Evolutionary conservation across 2,329 filamentous ascomycete species (phyloP), one percentile per base, ranked within the genome.

Genomic region (Phoma sp.): DNA sequence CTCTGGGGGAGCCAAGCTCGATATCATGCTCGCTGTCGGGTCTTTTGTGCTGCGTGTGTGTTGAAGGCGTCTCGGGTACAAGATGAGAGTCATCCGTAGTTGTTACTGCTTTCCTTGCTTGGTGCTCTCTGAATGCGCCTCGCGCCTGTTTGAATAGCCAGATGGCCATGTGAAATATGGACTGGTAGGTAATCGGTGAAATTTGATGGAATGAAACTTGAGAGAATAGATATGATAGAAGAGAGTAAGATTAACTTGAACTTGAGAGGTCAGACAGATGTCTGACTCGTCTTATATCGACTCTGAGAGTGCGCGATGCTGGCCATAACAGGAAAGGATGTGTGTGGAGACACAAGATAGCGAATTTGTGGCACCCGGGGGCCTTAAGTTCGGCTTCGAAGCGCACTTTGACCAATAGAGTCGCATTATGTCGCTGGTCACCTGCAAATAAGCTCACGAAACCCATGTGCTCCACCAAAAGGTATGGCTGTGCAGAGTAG

Each of bases 61-160:
- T 44, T 36, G 43, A 15, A 45, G 39, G 12, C 27, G 47, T 29
- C 19, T 71, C 62, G 8, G 68, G 68, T 4, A 63, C 57, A 4
- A 70, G 50, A 46, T 72, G 63, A 6, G 57, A 55, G 9, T 70
- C 60, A 33, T 72, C 65, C 33, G 61, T 59, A 4, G 64, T 69
- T 3, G 65, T 53, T 27, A 65, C 37, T 3, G 45, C 51, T 40
- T 67, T 64, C 33, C 62, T 62, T 7, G 62, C 65, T 45, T 65
- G 52, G 35, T 51, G 64, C 43, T 68, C 67, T 10, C 49, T 47
- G 10, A 60, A 38, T 38, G 69, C 71, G 29, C 65, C 54, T 7
- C 61, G 60, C 29, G 72, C 51, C 38, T 71, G 62, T 53, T 60
- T 71, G 61, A 55, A 73, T 1, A 73, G 58, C 47, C 43, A 52